Conservation (phyloP, 108 stramenopile species). For the Stephanodiscus triporus region DNA sequence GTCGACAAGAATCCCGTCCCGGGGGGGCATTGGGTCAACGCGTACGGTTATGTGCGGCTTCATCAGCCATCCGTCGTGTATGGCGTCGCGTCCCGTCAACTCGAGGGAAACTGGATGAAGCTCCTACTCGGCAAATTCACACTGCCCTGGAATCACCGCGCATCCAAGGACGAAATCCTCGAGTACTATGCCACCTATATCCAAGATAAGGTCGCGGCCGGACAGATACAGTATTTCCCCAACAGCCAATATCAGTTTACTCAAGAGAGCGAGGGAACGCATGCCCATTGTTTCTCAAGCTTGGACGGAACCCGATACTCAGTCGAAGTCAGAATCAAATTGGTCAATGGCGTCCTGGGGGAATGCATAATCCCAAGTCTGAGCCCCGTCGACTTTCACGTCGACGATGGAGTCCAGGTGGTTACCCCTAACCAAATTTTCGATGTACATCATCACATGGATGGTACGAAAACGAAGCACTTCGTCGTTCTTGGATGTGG, state of each 20-base stretch:
- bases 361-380: conserved; percentile 16
- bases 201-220: conserved; percentile 13
- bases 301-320: background rate
- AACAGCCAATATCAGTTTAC: conserved; percentile 22
- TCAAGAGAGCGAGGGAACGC: background rate
- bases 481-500: no score
- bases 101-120: conserved; percentile 43
- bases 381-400: conserved; percentile 24
- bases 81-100: conserved; percentile 24
- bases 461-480: background rate
- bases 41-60: conserved; percentile 36
- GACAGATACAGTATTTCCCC: conserved; percentile 23
- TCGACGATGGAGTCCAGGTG: conserved; percentile 15
- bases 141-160: conserved; percentile 44
- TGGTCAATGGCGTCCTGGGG: conserved; percentile 23
- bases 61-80: conserved; percentile 41
- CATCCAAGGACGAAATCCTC: conserved; percentile 33
- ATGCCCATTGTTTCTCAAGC: background rate
- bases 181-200: conserved; percentile 17
- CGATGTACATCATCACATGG: conserved; percentile 8
- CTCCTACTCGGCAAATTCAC: conserved; percentile 11
- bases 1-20: conserved; percentile 31
- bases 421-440: conserved; percentile 36
- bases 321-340: conserved; percentile 26
- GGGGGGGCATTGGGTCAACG: conserved; percentile 44